Evolutionary conservation across 2,329 filamentous ascomycete species (phyloP), one percentile per base, ranked within the genome.

Genomic region (Stagonosporopsis tanaceti): DNA sequence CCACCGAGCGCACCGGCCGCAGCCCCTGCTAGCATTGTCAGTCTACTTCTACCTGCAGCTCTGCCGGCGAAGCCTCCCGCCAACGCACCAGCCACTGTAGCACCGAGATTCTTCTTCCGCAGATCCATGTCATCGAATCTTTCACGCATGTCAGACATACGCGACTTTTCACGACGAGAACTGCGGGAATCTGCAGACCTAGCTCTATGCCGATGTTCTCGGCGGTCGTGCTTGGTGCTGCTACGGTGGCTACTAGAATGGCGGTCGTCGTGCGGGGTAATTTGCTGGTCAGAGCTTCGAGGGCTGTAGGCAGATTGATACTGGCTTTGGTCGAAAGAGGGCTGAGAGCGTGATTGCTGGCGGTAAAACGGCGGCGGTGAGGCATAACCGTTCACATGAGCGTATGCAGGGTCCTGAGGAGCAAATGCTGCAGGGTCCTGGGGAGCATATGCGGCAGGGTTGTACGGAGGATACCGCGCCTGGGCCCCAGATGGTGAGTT

Each of bases 51-150:
- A 41, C 72, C 72, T 47, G 74, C 50, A 53, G 65, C 59, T 41
- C 66, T 71, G 34, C 72, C 73, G 25, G 71, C 70, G 50, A 77
- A 53, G 46, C 73, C 74, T 56, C 74, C 74, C 40, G 70, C 74
- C 64, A 77, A 74, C 70, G 73, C 74, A 74, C 74, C 74, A 69
- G 67, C 73, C 65, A 73, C 65, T 53, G 70, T 70, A 62, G 74
- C 73, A 44, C 71, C 71, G 61, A 76, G 58, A 55, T 66, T 66
- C 57, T 66, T 69, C 28, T 74, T 72, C 34, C 68, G 67, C 59
- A 69, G 39, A 55, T 74, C 71, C 59, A 75, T 67, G 46, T 63
- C 62, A 42, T 75, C 74, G 58, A 76, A 73, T 61, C 71, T 76
- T 60, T 66, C 71, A 61, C 72, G 72, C 58, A 75, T 57, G 65